Conservation (phyloP, 1,139 yeast genomes). For the Saccharomycopsis phalli region DNA sequence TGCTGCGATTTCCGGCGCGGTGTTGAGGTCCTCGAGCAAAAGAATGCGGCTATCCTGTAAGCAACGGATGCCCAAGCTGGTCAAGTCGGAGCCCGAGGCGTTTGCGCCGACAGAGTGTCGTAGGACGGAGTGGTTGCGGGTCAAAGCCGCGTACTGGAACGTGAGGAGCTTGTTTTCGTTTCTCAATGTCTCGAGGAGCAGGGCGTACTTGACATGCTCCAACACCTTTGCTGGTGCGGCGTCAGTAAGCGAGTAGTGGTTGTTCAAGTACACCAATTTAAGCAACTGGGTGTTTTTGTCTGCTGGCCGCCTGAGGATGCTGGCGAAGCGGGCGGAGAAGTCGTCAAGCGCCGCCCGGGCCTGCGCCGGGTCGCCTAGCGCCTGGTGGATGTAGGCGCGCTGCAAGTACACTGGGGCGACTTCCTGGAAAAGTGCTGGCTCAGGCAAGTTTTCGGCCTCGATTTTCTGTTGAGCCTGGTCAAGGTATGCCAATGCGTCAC, state of each 20-base stretch:
- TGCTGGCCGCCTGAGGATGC: constrained; percentile 13
- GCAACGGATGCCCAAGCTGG: constrained; percentile 15
- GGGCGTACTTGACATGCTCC: constrained; percentile 23
- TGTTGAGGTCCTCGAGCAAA: constrained; percentile 13
- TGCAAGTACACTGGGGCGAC: constrained; percentile 60
- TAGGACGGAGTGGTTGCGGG: constrained; percentile 39
- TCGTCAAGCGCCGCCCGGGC: constrained; percentile 35
- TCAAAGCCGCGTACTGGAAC: constrained; percentile 34
- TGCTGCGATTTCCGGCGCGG: constrained; percentile 3
- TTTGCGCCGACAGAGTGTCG: constrained; percentile 32
- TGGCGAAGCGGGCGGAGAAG: constrained; percentile 24
- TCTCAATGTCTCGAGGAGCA: constrained; percentile 31
- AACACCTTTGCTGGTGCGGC: neutral
- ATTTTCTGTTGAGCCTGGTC: constrained; percentile 34
- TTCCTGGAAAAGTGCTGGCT: constrained; percentile 38
- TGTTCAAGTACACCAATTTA: constrained; percentile 17
- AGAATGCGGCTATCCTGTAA: constrained; percentile 13
- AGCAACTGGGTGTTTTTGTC: constrained; percentile 11
- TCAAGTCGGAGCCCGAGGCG: constrained; percentile 19
- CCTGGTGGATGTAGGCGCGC: constrained; percentile 54
- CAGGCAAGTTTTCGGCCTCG: constrained; percentile 28
- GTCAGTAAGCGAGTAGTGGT: constrained; percentile 22
- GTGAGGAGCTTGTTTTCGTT: constrained; percentile 32
- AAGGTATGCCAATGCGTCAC: constrained; percentile 32
- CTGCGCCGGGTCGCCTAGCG: constrained; percentile 35